Evolutionary conservation across 192 early-diverging fungal species (phyloP).

Genomic region (Coemansia javaensis): DNA sequence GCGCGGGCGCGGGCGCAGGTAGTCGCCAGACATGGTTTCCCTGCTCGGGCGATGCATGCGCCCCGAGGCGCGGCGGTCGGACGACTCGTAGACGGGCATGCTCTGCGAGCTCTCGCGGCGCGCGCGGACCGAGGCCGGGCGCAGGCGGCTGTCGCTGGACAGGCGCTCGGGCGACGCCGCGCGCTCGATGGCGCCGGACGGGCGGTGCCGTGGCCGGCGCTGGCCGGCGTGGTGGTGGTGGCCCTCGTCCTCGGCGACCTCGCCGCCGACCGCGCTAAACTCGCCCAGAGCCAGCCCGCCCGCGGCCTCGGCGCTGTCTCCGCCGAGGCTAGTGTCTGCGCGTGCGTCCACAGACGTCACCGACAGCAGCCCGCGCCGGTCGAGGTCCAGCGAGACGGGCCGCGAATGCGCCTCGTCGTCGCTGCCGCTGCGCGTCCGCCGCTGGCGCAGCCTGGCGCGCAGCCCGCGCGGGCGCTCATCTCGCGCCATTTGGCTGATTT

Average conservation of each 20-base stretch:
- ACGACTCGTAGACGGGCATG: constrained; percentile 31
- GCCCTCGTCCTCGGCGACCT: constrained; percentile 36
- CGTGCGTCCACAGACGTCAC: constrained; percentile 29
- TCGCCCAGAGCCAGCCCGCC: constrained; percentile 43
- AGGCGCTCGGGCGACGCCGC: neutral
- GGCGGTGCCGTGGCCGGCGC: too few relatives aligned
- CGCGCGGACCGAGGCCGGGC: too few relatives aligned
- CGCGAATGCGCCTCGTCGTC: constrained; percentile 41
- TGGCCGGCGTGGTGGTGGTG: too few relatives aligned
- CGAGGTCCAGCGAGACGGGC: constrained; percentile 37
- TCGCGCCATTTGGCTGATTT: constrained; percentile 14
- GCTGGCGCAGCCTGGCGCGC: constrained; percentile 41
- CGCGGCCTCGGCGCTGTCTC: constrained; percentile 2
- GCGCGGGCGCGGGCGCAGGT: too few relatives aligned
- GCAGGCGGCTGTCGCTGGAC: too few relatives aligned
- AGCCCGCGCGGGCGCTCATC: constrained; percentile 46
- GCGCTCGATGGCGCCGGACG: constrained; percentile 28
- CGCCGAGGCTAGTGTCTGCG: constrained; percentile 2
- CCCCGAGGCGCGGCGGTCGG: too few relatives aligned
- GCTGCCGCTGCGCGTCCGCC: constrained; percentile 36
- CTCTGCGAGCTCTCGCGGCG: constrained; percentile 41
- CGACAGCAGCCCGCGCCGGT: constrained; percentile 27
- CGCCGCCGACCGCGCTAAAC: constrained; percentile 33
- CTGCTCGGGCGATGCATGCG: too few relatives aligned
- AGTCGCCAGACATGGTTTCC: too few relatives aligned